These are phyloP conservation scores for Escallonia herrerae DNA, from an alignment of 129 eudicot genomes.

Conservation along the genomic window DNA sequence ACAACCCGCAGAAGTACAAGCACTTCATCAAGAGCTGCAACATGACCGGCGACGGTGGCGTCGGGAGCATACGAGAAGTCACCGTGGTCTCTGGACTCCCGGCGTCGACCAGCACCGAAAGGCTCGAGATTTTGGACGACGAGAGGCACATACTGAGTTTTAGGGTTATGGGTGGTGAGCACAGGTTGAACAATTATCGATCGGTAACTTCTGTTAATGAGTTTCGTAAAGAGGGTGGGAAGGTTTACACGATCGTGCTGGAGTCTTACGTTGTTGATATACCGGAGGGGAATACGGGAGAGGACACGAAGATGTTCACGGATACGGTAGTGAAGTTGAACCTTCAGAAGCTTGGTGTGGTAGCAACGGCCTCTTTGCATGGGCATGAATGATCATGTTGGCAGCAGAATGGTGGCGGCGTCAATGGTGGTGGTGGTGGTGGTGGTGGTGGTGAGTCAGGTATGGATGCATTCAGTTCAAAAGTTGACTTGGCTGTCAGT, in stretches of 20 bases:
- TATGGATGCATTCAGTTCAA: neutral
- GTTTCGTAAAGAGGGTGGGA: slow-evolving; percentile 26
- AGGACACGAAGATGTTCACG: slow-evolving; percentile 89
- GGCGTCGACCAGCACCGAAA: slow-evolving; percentile 81
- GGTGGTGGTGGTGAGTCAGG: neutral
- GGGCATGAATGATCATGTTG: slow-evolving; percentile 19
- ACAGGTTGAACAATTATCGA: slow-evolving; percentile 60
- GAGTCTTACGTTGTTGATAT: slow-evolving; percentile 82
- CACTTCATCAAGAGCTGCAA: slow-evolving; percentile 86
- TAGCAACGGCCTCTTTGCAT: slow-evolving; percentile 55
- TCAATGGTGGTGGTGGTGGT: neutral
- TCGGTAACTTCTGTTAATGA: slow-evolving; percentile 90
- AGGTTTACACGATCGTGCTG: slow-evolving; percentile 62
- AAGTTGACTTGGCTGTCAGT: too few species aligned
- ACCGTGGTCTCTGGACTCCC: slow-evolving; percentile 89
- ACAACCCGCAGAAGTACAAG: slow-evolving; percentile 87
- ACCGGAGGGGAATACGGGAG: slow-evolving; percentile 82
- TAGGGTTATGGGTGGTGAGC: slow-evolving; percentile 87
- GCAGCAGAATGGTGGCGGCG: neutral
- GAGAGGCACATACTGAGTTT: slow-evolving; percentile 59
- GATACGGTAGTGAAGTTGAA: slow-evolving; percentile 88
- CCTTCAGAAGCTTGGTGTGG: slow-evolving; percentile 74
- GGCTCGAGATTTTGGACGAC: slow-evolving; percentile 77
- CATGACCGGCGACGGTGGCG: slow-evolving; percentile 65
- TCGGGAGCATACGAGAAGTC: slow-evolving; percentile 71